These are phyloP conservation scores for Prunus salicina DNA, from an alignment of 306 rosid species.

Conservation along the genomic window DNA sequence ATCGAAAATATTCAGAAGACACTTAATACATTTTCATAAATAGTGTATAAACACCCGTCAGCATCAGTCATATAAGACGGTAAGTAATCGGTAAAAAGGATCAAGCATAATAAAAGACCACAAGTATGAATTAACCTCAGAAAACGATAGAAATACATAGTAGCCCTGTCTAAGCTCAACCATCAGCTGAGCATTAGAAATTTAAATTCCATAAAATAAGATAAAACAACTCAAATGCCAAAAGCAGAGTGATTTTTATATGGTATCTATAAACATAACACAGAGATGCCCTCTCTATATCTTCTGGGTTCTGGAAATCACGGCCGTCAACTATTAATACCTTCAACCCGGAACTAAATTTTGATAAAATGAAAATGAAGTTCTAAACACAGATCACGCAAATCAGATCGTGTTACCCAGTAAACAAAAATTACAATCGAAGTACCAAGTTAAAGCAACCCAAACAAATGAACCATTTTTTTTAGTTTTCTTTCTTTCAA, in stretches of 20 bases:
- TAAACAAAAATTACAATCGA: not conserved
- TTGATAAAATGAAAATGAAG: not conserved
- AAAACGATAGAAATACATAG: not conserved
- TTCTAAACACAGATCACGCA: conserved; percentile 13
- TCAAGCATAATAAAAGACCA: not conserved
- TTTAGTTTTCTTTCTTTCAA: not conserved
- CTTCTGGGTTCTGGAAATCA: not conserved
- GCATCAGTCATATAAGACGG: not conserved
- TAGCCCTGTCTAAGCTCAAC: not conserved
- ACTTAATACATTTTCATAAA: conserved; percentile 14
- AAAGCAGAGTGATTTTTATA: not conserved
- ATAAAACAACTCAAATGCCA: not conserved
- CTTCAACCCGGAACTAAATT: not conserved
- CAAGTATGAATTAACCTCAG: not conserved
- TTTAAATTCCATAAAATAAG: not conserved
- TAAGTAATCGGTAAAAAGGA: not conserved
- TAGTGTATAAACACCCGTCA: conserved; percentile 7
- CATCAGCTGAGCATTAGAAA: not conserved
- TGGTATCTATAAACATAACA: not conserved
- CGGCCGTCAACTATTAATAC: not conserved
- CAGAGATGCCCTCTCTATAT: not conserved
- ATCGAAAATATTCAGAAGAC: conserved; percentile 9
- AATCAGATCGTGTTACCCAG: not conserved
- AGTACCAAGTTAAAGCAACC: not conserved
- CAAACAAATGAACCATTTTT: not conserved